These are phyloP conservation scores for Pyrenophora graminea DNA, from an alignment of 2,329 filamentous ascomycete genomes.

Conservation along the genomic window DNA sequence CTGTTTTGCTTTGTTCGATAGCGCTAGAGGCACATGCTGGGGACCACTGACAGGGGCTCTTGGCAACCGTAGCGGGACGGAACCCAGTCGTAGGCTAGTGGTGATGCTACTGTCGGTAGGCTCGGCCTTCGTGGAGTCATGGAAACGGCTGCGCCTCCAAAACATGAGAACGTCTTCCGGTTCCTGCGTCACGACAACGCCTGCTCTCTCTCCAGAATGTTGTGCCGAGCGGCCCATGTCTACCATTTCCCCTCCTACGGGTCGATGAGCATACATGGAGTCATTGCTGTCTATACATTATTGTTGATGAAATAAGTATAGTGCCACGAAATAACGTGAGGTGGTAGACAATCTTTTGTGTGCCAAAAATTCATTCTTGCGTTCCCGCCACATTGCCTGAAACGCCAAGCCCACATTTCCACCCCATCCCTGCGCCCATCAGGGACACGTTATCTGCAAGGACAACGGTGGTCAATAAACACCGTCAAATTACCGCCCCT, in stretches of 20 bases:
- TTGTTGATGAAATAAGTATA: too few species aligned
- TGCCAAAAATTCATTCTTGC: neutral
- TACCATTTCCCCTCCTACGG: too few species aligned
- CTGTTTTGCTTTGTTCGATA: constrained; percentile 8
- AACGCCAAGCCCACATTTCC: constrained; percentile 11
- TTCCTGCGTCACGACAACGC: neutral
- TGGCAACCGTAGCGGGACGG: constrained; percentile 8
- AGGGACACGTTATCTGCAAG: constrained; percentile 10
- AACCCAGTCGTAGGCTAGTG: constrained; percentile 7
- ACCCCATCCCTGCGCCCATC: constrained; percentile 10
- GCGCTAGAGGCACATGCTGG: neutral
- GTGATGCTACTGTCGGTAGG: constrained; percentile 4
- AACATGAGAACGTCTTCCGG: neutral
- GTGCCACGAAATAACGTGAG: too few species aligned
- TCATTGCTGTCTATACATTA: too few species aligned
- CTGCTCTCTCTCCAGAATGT: too few species aligned
- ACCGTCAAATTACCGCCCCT: constrained; percentile 5
- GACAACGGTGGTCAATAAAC: constrained; percentile 3
- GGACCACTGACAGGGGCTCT: constrained; percentile 1
- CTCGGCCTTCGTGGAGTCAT: constrained; percentile 13
- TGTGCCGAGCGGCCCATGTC: too few species aligned
- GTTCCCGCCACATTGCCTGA: constrained; percentile 7
- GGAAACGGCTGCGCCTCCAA: constrained; percentile 6
- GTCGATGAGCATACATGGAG: too few species aligned
- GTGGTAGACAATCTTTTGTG: too few species aligned